These are phyloP conservation scores for Mucor indicus DNA, from an alignment of 371 early-diverging fungal species.

Conservation along the genomic window DNA sequence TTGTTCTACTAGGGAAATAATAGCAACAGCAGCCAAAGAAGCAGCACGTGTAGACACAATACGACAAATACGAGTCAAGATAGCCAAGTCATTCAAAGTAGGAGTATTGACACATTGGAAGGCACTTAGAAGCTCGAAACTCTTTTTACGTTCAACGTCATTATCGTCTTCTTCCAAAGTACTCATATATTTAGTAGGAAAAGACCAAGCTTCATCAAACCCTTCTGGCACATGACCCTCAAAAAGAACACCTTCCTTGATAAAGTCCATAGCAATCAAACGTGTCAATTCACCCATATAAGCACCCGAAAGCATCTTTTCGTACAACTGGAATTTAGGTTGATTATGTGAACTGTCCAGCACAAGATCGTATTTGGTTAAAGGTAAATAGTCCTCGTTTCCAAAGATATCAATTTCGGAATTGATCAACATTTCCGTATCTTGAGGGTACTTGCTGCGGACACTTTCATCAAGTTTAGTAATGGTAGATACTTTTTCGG, in stretches of 20 bases:
- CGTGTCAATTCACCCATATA: constrained; percentile 91
- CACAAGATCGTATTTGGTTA: constrained; percentile 75
- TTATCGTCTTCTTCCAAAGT: constrained; percentile 30
- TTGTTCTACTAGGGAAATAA: constrained; percentile 37
- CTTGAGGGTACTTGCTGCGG: constrained; percentile 20
- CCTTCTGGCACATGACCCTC: constrained; percentile 56
- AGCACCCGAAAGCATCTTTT: constrained; percentile 92
- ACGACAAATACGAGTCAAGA: constrained; percentile 29
- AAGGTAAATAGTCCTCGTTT: constrained; percentile 61
- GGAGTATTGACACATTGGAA: constrained; percentile 24
- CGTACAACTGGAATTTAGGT: constrained; percentile 79
- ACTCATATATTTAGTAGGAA: constrained; percentile 79
- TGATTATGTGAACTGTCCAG: constrained; percentile 75
- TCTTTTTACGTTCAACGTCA: constrained; percentile 17
- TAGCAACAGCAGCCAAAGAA: constrained; percentile 37
- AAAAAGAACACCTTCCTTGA: constrained; percentile 65
- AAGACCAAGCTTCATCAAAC: constrained; percentile 62
- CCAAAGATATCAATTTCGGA: constrained; percentile 86
- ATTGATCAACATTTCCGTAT: constrained; percentile 82
- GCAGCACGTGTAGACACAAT: constrained; percentile 42
- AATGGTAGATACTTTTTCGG: constrained; percentile 25
- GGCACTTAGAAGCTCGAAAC: constrained; percentile 19
- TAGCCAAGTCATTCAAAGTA: constrained; percentile 33
- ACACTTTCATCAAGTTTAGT: constrained; percentile 20
- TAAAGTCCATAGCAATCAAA: constrained; percentile 67